Conservation (phyloP, 805 yeast species). For the Candida schatavii region DNA sequence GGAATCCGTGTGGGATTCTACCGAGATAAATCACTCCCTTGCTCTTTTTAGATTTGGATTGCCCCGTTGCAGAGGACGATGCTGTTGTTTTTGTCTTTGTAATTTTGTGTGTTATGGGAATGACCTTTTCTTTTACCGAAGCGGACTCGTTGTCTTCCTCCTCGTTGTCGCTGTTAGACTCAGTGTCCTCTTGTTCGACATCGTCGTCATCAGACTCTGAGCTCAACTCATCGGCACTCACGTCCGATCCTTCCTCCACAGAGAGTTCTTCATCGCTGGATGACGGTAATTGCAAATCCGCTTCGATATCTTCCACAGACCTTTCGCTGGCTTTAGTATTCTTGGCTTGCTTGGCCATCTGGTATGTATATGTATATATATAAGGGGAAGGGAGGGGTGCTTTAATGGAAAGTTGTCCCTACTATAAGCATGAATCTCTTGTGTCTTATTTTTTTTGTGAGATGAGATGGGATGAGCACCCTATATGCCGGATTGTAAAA, state of each 20-base stretch:
- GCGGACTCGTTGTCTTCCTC: conserved; percentile 16
- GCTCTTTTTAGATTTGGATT: conserved; percentile 14
- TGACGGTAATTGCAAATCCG: conserved; percentile 17
- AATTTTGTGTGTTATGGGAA: conserved; percentile 18
- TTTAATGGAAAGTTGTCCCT: no score
- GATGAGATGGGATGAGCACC: not conserved
- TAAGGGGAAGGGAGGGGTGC: no score
- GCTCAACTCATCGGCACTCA: conserved; percentile 12
- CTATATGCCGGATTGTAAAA: not conserved
- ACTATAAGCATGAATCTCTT: not conserved
- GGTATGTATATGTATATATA: not conserved
- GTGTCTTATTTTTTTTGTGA: not conserved
- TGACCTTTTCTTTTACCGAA: conserved; percentile 7
- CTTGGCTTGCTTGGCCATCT: conserved; percentile 2
- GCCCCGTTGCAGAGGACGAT: not conserved
- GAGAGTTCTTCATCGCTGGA: conserved; percentile 21
- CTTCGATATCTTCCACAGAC: conserved; percentile 21
- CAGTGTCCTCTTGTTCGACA: conserved; percentile 20
- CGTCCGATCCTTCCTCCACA: conserved; percentile 16
- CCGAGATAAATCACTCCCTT: conserved; percentile 85
- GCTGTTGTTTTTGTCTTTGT: conserved; percentile 20
- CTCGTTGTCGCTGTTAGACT: conserved; percentile 22
- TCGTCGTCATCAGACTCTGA: conserved; percentile 18
- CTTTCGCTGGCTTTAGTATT: conserved; percentile 9
- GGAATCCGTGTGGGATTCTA: conserved; percentile 88